Evolutionary conservation across 768 basidiomycete species (phyloP).

Genomic region (Kwoniella botswanensis): DNA sequence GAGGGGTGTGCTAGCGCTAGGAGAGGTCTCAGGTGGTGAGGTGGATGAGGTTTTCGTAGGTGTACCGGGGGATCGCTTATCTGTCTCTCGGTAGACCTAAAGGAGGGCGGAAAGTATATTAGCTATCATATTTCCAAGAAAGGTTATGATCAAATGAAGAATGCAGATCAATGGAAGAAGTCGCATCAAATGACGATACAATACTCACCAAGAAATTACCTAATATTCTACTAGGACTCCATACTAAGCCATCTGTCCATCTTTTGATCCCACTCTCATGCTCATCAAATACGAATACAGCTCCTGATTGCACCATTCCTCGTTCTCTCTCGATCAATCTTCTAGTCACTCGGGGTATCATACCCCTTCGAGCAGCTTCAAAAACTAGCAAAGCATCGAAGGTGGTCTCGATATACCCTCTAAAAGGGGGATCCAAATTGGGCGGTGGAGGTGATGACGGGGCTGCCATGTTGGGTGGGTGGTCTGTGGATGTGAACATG

Average conservation of each 20-base stretch:
- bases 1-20: background rate
- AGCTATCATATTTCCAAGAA: too few relatives aligned
- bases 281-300: slow-evolving; percentile 97
- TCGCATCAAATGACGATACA: background rate
- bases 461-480: background rate
- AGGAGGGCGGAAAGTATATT: background rate
- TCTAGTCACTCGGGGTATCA: slow-evolving; percentile 89
- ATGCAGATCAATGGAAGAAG: too few relatives aligned
- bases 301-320: slow-evolving; percentile 88
- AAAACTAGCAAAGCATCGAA: slow-evolving; percentile 95
- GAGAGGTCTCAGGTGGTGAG: slow-evolving; percentile 24
- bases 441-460: slow-evolving; percentile 33
- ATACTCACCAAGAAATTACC: slow-evolving; percentile 84
- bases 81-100: slow-evolving; percentile 88
- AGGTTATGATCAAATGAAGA: slow-evolving; percentile 1
- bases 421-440: slow-evolving; percentile 77
- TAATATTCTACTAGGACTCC: slow-evolving; percentile 90
- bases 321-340: slow-evolving; percentile 90
- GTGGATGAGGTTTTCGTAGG: slow-evolving; percentile 27
- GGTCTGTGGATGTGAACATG: background rate
- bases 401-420: slow-evolving; percentile 93
- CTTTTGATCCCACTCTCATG: slow-evolving; percentile 96
- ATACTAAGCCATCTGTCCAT: slow-evolving; percentile 95
- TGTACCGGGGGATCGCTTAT: slow-evolving; percentile 63
- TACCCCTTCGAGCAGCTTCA: slow-evolving; percentile 85